phyloP scores from a whole-genome alignment of 345 rosid species.

The Pistacia vera region DNA sequence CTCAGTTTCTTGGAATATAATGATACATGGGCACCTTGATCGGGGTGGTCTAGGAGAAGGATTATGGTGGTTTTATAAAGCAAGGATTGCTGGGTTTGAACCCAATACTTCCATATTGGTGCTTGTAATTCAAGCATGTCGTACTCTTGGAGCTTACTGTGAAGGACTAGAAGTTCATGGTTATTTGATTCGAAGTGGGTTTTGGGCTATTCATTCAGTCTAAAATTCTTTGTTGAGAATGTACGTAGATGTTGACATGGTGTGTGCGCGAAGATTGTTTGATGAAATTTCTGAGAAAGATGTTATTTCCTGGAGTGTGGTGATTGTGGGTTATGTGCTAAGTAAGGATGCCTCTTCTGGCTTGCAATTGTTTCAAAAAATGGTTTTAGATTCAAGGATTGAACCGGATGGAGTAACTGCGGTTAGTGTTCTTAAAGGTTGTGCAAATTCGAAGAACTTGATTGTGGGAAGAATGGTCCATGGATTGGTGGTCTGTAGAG shows the following conservation, averaged over 20 bases:
- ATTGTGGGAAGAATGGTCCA: constrained; percentile 52
- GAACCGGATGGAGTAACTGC: constrained; percentile 51
- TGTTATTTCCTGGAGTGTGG: constrained; percentile 69
- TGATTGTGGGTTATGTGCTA: constrained; percentile 55
- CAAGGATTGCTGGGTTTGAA: constrained; percentile 55
- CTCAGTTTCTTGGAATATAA: constrained; percentile 74
- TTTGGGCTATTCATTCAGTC: constrained; percentile 39
- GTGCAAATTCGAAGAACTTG: constrained; percentile 35
- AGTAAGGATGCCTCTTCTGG: constrained; percentile 40
- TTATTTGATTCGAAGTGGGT: constrained; percentile 52
- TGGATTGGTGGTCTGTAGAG: constrained; percentile 47
- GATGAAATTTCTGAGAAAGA: constrained; percentile 72
- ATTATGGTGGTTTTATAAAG: constrained; percentile 49
- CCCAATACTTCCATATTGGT: constrained; percentile 60
- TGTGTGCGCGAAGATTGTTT: constrained; percentile 53
- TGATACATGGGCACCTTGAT: constrained; percentile 51
- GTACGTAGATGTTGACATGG: constrained; percentile 34
- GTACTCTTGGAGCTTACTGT: constrained; percentile 9
- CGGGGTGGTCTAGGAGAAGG: constrained; percentile 47
- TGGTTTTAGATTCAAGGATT: constrained; percentile 39
- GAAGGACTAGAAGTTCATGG: constrained; percentile 47
- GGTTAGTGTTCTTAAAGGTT: constrained; percentile 66
- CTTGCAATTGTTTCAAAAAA: constrained; percentile 48
- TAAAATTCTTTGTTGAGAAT: constrained; percentile 54
- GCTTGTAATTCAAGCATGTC: constrained; percentile 54